phyloP scores from a whole-genome alignment of 108 stramenopile genomes.

The Pelagomonas calceolata region DNA sequence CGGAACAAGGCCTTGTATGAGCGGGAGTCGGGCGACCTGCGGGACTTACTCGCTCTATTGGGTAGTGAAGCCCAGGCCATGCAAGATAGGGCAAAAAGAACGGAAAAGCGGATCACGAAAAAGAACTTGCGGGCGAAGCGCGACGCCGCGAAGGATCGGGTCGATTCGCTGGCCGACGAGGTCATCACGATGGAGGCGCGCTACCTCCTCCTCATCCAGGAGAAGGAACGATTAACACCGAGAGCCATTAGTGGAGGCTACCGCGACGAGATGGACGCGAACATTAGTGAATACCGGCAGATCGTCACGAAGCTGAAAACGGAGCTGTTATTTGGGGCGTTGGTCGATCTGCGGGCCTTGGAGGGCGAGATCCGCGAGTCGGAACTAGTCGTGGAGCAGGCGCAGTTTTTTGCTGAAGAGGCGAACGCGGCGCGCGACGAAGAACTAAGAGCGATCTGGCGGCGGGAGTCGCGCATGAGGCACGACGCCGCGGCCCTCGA shows the following conservation, averaged over 20 bases:
- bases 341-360: neutral
- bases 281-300: neutral
- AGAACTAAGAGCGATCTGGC: neutral
- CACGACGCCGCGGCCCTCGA: conserved; percentile 5
- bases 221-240: neutral
- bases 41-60: neutral
- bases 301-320: neutral
- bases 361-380: too few species aligned
- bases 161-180: neutral
- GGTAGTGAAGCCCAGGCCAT: conserved; percentile 2
- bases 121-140: neutral
- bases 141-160: neutral
- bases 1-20: conserved; percentile 13
- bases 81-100: neutral
- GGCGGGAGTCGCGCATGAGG: neutral
- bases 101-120: neutral
- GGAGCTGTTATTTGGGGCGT: neutral
- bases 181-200: neutral
- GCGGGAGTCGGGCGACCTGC: conserved; percentile 5
- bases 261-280: neutral
- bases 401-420: neutral
- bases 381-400: too few species aligned
- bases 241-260: neutral
- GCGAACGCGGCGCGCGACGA: neutral
- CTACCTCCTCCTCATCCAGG: neutral